These are phyloP conservation scores for Testicularia cyperi DNA, from an alignment of 1,284 basidiomycete species.

Conservation along the genomic window DNA sequence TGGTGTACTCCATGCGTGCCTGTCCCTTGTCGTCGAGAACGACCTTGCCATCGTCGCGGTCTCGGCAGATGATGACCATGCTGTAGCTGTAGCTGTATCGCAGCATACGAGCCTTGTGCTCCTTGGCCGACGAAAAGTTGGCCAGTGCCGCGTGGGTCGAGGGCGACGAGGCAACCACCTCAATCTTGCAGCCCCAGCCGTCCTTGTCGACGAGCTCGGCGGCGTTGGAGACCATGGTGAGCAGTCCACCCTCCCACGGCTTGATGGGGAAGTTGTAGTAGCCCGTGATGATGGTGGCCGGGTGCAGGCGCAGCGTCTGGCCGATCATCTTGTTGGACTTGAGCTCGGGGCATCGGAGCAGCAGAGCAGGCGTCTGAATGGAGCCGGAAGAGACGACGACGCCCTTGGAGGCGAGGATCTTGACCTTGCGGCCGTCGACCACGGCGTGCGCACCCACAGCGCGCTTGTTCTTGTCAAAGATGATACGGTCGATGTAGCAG, in stretches of 20 bases:
- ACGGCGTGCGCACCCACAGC: slow-evolving; percentile 51
- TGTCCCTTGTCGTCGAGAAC: slow-evolving; percentile 59
- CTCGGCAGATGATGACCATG: slow-evolving; percentile 56
- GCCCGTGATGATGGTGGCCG: slow-evolving; percentile 61
- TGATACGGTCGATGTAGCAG: slow-evolving; percentile 60
- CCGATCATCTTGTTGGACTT: slow-evolving; percentile 62
- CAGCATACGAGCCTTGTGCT: slow-evolving; percentile 61
- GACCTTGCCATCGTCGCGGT: slow-evolving; percentile 59
- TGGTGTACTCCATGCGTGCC: slow-evolving; percentile 61
- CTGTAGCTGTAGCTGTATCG: slow-evolving; percentile 56
- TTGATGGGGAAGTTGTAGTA: slow-evolving; percentile 61
- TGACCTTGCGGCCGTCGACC: slow-evolving; percentile 49
- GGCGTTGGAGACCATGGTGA: slow-evolving; percentile 61
- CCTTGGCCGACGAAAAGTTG: slow-evolving; percentile 56
- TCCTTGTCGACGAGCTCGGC: slow-evolving; percentile 50
- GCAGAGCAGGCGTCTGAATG: slow-evolving; percentile 62
- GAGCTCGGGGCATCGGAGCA: slow-evolving; percentile 62
- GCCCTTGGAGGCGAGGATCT: slow-evolving; percentile 58
- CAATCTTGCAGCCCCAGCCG: slow-evolving; percentile 63
- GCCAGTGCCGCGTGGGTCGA: slow-evolving; percentile 57
- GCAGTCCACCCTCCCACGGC: slow-evolving; percentile 63
- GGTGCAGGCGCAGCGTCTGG: slow-evolving; percentile 63
- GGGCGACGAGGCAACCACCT: slow-evolving; percentile 62
- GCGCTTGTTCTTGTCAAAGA: slow-evolving; percentile 55
- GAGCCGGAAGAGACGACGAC: slow-evolving; percentile 62